Evolutionary conservation across 345 rosid genomes (phyloP).

Genomic region (Clarkia xantiana): DNA sequence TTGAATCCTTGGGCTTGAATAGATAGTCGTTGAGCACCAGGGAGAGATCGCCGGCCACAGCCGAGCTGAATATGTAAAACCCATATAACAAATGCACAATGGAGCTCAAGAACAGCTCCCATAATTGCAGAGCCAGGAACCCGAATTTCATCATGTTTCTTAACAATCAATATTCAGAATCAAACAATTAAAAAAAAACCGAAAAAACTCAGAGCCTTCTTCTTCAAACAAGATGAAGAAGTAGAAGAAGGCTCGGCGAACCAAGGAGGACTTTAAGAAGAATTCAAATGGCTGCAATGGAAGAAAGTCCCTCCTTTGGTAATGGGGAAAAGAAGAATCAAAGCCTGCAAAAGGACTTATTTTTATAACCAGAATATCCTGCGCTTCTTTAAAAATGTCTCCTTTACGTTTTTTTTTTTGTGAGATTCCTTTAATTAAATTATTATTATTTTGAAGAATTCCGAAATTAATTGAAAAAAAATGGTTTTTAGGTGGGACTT

Average conservation of each 20-base stretch:
- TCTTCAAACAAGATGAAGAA: background rate
- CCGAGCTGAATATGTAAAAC: slow-evolving; percentile 74
- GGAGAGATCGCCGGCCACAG: slow-evolving; percentile 79
- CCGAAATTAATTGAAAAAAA: too few species aligned
- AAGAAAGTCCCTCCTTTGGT: background rate
- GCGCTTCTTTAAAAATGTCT: too few species aligned
- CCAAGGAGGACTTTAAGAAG: background rate
- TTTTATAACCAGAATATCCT: background rate
- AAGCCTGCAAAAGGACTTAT: background rate
- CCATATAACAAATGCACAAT: slow-evolving; percentile 65
- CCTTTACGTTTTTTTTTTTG: too few species aligned
- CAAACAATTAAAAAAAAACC: background rate
- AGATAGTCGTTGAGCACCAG: slow-evolving; percentile 35
- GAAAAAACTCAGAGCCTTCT: slow-evolving; percentile 7
- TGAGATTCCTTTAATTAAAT: background rate
- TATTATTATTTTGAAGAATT: too few species aligned
- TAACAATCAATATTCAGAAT: background rate
- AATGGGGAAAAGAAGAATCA: background rate
- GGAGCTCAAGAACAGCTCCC: slow-evolving; percentile 69
- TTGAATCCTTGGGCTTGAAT: slow-evolving; percentile 24
- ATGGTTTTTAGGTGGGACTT: too few species aligned
- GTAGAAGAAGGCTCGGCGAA: background rate
- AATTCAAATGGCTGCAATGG: background rate
- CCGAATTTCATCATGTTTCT: slow-evolving; percentile 51
- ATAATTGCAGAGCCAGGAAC: slow-evolving; percentile 46